Evolutionary conservation across 129 eudicot genomes (phyloP).

Genomic region (Tagetes erecta): DNA sequence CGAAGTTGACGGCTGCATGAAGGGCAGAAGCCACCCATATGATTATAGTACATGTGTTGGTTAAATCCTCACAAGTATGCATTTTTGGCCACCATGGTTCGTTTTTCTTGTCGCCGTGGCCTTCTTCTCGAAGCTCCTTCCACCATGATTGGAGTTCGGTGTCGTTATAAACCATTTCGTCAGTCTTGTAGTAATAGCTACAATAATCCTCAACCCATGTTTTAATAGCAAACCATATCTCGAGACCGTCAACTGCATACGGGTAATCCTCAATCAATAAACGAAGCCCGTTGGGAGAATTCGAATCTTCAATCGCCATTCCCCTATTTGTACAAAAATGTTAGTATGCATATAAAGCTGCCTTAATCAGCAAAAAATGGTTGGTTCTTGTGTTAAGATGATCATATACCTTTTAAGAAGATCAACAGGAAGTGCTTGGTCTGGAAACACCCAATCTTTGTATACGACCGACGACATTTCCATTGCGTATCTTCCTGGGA

Average conservation of each 20-base stretch:
- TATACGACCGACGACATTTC: slow-evolving; percentile 47
- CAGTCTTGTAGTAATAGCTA: slow-evolving; percentile 47
- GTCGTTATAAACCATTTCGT: slow-evolving; percentile 44
- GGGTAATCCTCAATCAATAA: slow-evolving; percentile 71
- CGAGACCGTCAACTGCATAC: slow-evolving; percentile 70
- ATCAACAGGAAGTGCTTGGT: slow-evolving; percentile 66
- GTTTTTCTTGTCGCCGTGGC: slow-evolving; percentile 75
- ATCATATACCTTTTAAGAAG: slow-evolving; percentile 56
- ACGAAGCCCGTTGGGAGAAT: slow-evolving; percentile 52
- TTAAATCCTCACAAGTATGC: slow-evolving; percentile 42
- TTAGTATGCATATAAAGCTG: neutral
- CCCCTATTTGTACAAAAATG: slow-evolving; percentile 37
- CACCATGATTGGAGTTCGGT: slow-evolving; percentile 73
- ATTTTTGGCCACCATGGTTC: slow-evolving; percentile 75
- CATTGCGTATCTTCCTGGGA: slow-evolving; percentile 53
- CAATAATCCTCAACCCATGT: slow-evolving; percentile 68
- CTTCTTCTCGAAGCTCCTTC: slow-evolving; percentile 61
- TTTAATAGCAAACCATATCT: slow-evolving; percentile 68
- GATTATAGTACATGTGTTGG: slow-evolving; percentile 56
- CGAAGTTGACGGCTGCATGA: slow-evolving; percentile 74
- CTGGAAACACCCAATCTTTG: slow-evolving; percentile 48
- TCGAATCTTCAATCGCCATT: slow-evolving; percentile 59
- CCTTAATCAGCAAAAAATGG: too few relatives aligned
- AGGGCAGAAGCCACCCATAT: slow-evolving; percentile 82
- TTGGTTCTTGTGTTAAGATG: neutral